Percentiles rank a stretch among this genome's conserved stretches.
phyloP scores from a whole-genome alignment of 805 yeast species.

The Wickerhamomyces alni region DNA sequence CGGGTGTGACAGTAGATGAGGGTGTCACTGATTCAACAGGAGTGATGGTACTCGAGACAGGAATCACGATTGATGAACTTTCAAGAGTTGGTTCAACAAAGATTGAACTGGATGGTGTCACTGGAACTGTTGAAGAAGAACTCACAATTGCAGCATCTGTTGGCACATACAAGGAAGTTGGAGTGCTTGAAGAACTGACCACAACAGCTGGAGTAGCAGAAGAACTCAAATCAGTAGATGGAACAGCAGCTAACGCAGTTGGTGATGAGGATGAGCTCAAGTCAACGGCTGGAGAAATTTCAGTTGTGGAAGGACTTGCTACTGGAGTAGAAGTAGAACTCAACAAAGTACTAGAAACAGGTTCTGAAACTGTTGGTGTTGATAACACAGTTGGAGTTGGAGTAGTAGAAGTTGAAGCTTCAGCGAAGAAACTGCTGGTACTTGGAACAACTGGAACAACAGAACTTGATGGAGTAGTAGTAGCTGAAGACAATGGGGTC shows the following conservation, averaged over 20 bases:
- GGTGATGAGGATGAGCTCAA: too few species aligned
- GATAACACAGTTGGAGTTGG: conserved; percentile 2
- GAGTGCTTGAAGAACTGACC: too few species aligned
- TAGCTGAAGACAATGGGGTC: too few species aligned
- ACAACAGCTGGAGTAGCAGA: background rate
- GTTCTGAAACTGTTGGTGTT: background rate
- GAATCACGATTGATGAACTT: too few species aligned
- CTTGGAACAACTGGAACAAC: too few species aligned
- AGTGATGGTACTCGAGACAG: background rate
- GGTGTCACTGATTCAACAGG: background rate
- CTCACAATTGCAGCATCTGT: background rate
- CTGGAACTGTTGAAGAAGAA: background rate
- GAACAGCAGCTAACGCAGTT: background rate
- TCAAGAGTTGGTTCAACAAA: too few species aligned
- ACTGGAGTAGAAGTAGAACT: too few species aligned
- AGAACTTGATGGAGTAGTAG: too few species aligned
- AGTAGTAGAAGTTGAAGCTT: conserved; percentile 1
- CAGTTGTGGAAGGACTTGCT: too few species aligned
- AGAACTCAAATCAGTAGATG: background rate
- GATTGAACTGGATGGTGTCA: background rate
- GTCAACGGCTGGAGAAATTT: too few species aligned
- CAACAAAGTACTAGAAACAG: too few species aligned
- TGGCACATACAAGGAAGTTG: background rate
- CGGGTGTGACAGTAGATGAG: background rate
- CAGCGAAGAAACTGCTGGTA: background rate